phyloP scores from a whole-genome alignment of 257 asterid genomes.

The Nicotiana noctiflora region DNA sequence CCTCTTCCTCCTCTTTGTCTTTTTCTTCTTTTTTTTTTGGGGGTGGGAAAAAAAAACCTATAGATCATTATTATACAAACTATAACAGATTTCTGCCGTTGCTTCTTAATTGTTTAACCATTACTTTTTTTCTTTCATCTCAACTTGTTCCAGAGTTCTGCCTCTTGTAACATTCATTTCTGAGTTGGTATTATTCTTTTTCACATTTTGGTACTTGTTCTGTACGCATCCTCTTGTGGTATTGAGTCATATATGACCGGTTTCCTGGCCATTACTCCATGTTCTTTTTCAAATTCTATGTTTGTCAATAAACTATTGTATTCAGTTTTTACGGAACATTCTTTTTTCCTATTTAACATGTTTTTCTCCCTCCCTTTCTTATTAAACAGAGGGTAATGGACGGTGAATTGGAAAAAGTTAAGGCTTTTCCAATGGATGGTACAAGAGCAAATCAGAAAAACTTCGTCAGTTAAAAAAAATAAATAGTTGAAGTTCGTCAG shows the following conservation, averaged over 20 bases:
- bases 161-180: background rate
- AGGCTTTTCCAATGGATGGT: slow-evolving; percentile 47
- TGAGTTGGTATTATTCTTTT: background rate
- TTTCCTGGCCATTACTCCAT: background rate
- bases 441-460: background rate
- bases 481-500: no score
- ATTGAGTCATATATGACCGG: background rate
- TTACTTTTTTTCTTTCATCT: background rate
- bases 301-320: background rate
- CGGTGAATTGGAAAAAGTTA: slow-evolving; percentile 68
- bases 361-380: background rate
- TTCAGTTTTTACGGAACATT: background rate
- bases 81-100: background rate
- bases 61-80: no score
- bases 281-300: background rate
- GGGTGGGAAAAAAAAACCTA: no score
- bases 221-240: background rate
- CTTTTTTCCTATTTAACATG: background rate
- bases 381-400: slow-evolving; percentile 53
- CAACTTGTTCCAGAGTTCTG: background rate
- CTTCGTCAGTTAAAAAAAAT: no score
- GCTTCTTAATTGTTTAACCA: background rate
- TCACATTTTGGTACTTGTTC: background rate
- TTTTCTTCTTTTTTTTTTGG: no score
- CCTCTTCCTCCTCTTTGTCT: no score